phyloP scores from a whole-genome alignment of 345 rosid species.

The Arabidopsis arenosa region DNA sequence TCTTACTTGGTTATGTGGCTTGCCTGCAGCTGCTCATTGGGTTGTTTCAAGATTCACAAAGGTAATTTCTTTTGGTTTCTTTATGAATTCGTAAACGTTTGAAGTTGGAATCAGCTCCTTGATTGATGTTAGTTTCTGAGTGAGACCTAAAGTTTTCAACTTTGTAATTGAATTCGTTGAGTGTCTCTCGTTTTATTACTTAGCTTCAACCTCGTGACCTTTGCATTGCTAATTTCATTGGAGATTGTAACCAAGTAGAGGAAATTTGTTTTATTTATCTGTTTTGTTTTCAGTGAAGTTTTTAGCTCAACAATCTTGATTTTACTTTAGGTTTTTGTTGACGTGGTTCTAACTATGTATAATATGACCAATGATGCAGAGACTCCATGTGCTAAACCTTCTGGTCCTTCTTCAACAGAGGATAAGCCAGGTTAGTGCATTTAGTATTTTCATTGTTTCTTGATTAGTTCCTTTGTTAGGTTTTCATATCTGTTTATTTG shows the following conservation, averaged over 20 bases:
- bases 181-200: not conserved
- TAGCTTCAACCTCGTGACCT: not conserved
- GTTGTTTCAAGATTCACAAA: conserved; percentile 59
- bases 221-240: not conserved
- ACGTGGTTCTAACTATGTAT: conserved; percentile 23
- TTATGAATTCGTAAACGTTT: not conserved
- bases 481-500: conserved; percentile 13
- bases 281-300: not conserved
- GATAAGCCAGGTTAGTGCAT: conserved; percentile 56
- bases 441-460: not conserved
- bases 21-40: conserved; percentile 70
- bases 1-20: conserved; percentile 22
- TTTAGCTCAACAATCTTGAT: not conserved
- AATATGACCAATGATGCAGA: conserved; percentile 56
- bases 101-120: not conserved
- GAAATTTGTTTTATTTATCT: not conserved
- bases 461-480: conserved; percentile 7
- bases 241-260: not conserved
- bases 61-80: conserved; percentile 33
- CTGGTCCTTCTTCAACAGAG: conserved; percentile 47
- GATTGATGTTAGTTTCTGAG: not conserved
- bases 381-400: conserved; percentile 72
- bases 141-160: conserved; percentile 13
- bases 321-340: not conserved
- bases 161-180: conserved; percentile 8